Conservation (phyloP, 164 flowering plant species). For the Magnolia officinalis region DNA sequence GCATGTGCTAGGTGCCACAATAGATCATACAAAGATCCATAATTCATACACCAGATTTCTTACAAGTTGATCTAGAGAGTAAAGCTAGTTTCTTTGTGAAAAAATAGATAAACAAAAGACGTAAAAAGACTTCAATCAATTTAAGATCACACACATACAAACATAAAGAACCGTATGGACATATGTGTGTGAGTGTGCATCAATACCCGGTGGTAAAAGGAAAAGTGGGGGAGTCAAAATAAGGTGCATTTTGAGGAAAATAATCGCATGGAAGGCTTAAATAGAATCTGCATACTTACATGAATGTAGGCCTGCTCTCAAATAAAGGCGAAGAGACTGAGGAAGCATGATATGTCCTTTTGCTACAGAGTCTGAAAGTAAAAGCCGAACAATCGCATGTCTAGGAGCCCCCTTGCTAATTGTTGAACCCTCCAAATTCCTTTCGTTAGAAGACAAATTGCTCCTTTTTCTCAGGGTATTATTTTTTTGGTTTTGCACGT, state of each 20-base stretch:
- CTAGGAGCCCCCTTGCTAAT: conserved; percentile 36
- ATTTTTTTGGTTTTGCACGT: conserved; percentile 26
- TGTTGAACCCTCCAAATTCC: conserved; percentile 18
- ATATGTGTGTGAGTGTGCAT: too few relatives aligned
- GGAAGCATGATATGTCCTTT: conserved; percentile 88
- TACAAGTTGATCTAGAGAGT: neutral
- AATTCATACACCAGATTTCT: too few relatives aligned
- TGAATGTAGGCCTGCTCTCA: conserved; percentile 60
- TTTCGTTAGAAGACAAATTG: conserved; percentile 33
- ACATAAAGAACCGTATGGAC: too few relatives aligned
- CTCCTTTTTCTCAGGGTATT: conserved; percentile 23
- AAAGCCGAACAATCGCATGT: conserved; percentile 51
- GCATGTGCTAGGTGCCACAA: neutral
- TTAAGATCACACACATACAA: neutral
- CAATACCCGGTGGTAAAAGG: too few relatives aligned
- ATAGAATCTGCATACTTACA: conserved; percentile 44
- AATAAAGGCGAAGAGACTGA: conserved; percentile 58
- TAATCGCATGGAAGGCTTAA: neutral
- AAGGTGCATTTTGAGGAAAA: too few relatives aligned
- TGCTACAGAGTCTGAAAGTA: conserved; percentile 63
- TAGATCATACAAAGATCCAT: neutral
- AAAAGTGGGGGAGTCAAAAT: too few relatives aligned
- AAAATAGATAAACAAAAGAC: neutral
- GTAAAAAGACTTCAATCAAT: too few relatives aligned
- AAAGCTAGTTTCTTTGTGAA: neutral